A percentile compares a stretch with the other conserved stretches of the same genome.
Evolutionary conservation across 148 eudicot species (phyloP).

Genomic region (Suaeda aralocaspica): DNA sequence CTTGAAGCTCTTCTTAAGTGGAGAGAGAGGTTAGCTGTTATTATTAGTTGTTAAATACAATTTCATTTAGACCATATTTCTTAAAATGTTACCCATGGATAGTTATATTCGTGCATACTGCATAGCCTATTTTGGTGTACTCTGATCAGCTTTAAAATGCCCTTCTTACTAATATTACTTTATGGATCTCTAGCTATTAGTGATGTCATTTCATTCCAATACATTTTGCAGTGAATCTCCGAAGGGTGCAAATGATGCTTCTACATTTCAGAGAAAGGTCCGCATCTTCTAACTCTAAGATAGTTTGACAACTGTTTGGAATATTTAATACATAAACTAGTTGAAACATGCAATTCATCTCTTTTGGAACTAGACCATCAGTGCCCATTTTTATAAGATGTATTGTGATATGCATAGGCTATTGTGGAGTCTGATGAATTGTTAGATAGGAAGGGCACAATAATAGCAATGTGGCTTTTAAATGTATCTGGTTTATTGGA

Average conservation of each 20-base stretch:
- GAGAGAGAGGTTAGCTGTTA: slow-evolving; percentile 72
- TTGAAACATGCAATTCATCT: not conserved
- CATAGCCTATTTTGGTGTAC: no score
- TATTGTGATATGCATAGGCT: not conserved
- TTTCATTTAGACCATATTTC: not conserved
- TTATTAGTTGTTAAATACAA: slow-evolving; percentile 1
- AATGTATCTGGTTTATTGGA: not conserved
- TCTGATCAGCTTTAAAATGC: not conserved
- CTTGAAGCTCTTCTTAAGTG: slow-evolving; percentile 93
- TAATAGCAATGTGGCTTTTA: not conserved
- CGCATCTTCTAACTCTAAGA: slow-evolving; percentile 18
- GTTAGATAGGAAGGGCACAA: not conserved
- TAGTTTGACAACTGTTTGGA: not conserved
- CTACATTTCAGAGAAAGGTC: slow-evolving; percentile 98
- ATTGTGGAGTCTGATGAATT: not conserved
- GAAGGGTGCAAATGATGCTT: slow-evolving; percentile 94
- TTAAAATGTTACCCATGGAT: not conserved
- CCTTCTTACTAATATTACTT: not conserved
- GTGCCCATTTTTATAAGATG: not conserved
- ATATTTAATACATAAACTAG: not conserved
- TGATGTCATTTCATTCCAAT: slow-evolving; percentile 6
- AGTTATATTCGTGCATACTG: no score
- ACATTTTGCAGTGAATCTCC: slow-evolving; percentile 80
- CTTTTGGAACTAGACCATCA: not conserved
- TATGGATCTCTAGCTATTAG: not conserved